A percentile compares a stretch with the other conserved stretches of the same genome.
phyloP scores from a whole-genome alignment of 768 basidiomycete genomes.

The Suillus decipiens region DNA sequence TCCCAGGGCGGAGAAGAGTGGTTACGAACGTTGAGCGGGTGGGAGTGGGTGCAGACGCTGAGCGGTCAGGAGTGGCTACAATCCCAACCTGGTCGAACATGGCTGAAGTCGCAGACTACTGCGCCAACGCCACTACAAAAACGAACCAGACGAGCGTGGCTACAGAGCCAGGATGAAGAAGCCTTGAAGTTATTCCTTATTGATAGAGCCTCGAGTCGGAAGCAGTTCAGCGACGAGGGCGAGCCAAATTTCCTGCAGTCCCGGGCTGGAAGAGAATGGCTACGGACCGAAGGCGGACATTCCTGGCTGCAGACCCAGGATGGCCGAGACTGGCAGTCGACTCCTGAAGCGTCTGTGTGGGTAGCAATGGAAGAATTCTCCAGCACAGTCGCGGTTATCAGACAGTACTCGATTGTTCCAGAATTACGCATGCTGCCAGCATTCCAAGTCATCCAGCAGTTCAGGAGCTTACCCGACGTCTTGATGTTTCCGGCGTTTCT shows the following conservation, averaged over 20 bases:
- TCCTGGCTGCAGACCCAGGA: neutral
- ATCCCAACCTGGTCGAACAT: neutral
- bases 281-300: neutral
- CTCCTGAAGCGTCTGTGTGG: neutral
- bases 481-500: neutral
- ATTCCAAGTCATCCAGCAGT: neutral
- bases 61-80: neutral
- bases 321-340: neutral
- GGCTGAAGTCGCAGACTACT: neutral
- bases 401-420: neutral
- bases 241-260: neutral
- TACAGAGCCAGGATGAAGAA: neutral
- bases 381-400: neutral
- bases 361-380: neutral
- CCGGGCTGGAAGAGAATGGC: neutral
- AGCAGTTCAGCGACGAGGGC: neutral
- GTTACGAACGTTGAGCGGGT: neutral
- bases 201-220: neutral
- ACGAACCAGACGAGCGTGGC: neutral
- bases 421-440: neutral
- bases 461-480: neutral
- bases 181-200: neutral
- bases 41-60: neutral
- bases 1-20: neutral
- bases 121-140: neutral